Percentiles rank a stretch among this genome's conserved stretches.
These are phyloP conservation scores for Lobosporangium transversale DNA, from an alignment of 192 early-diverging fungal species.

Conservation along the genomic window DNA sequence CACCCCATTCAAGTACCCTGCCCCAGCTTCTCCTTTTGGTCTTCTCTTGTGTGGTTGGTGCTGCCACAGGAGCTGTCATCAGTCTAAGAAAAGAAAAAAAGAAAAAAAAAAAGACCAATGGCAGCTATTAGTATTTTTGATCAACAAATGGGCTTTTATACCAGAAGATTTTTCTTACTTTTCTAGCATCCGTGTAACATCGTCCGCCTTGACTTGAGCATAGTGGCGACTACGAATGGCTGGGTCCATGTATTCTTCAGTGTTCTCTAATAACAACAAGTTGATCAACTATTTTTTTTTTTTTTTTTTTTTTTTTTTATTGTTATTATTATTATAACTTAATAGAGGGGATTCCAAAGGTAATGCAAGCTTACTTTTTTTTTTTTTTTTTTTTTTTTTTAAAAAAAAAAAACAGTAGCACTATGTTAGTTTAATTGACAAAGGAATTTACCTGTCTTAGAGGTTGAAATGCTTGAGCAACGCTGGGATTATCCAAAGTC, in stretches of 20 bases:
- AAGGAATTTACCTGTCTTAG: constrained; percentile 71
- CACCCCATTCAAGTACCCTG: constrained; percentile 52
- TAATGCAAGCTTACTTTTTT: no score
- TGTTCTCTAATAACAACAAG: constrained; percentile 73
- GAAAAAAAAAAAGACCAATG: neutral
- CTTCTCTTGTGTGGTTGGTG: constrained; percentile 32
- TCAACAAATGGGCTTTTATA: no score
- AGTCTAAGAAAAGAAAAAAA: constrained; percentile 11
- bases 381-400: no score
- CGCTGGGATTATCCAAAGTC: constrained; percentile 71
- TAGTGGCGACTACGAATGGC: constrained; percentile 72
- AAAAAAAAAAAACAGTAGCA: no score
- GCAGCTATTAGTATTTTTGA: no score
- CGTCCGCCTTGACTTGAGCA: constrained; percentile 66
- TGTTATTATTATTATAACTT: no score
- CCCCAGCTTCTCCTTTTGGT: constrained; percentile 48
- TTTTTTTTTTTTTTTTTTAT: no score
- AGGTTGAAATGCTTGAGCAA: constrained; percentile 74
- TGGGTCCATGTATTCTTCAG: constrained; percentile 79
- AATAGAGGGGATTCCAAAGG: no score
- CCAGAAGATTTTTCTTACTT: no score
- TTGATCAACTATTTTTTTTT: constrained; percentile 63
- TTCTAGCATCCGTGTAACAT: constrained; percentile 78
- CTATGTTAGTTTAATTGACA: no score
- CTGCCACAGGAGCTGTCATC: constrained; percentile 42